phyloP scores from a whole-genome alignment of 176 grass and related monocot genomes.

The Stipa capillata region DNA sequence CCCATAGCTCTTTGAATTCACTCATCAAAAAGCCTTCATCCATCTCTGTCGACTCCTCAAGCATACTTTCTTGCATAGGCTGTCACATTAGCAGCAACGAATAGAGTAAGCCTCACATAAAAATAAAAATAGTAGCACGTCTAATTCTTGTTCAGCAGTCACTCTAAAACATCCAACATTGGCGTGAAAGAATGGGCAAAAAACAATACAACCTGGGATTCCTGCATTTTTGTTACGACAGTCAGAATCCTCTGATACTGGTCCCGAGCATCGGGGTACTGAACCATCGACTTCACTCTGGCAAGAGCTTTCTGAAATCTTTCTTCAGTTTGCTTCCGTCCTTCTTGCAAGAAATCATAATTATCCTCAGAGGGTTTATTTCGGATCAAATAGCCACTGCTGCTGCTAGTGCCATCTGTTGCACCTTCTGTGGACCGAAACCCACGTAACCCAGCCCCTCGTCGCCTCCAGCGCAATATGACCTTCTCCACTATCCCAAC shows the following conservation, averaged over 20 bases:
- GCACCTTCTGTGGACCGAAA: slow-evolving; percentile 54
- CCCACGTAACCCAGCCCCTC: slow-evolving; percentile 65
- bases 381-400: slow-evolving; percentile 7
- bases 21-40: slow-evolving; percentile 61
- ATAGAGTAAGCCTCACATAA: neutral
- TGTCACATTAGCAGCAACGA: slow-evolving; percentile 19
- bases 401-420: slow-evolving; percentile 24
- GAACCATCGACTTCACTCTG: slow-evolving; percentile 90
- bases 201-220: slow-evolving; percentile 62
- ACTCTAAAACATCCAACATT: neutral
- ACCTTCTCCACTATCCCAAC: slow-evolving; percentile 91
- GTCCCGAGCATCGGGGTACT: slow-evolving; percentile 74
- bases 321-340: slow-evolving; percentile 66
- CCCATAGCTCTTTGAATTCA: slow-evolving; percentile 75
- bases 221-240: slow-evolving; percentile 77
- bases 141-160: neutral
- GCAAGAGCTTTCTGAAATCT: slow-evolving; percentile 90
- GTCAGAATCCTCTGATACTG: slow-evolving; percentile 76
- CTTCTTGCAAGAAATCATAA: slow-evolving; percentile 66
- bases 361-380: slow-evolving; percentile 41
- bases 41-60: slow-evolving; percentile 44
- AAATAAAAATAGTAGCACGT: neutral
- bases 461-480: slow-evolving; percentile 84
- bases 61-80: slow-evolving; percentile 62
- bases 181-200: neutral